Evolutionary conservation across 1,284 basidiomycete species (phyloP).

Genomic region (Naganishia sp.): DNA sequence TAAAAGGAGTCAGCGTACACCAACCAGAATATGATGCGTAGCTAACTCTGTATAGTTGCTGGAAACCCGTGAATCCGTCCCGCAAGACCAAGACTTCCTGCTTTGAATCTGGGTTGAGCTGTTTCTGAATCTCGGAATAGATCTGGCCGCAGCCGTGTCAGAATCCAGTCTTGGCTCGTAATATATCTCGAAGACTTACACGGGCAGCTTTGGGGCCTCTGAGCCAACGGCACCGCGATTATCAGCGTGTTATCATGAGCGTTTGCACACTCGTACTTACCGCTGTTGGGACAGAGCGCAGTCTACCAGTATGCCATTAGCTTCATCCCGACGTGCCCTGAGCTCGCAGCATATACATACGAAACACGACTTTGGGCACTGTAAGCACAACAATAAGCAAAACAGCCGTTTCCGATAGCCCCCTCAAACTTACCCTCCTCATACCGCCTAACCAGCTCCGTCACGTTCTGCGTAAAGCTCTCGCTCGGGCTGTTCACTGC

Average conservation of each 20-base stretch:
- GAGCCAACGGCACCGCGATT: background rate
- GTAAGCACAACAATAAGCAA: conserved; percentile 17
- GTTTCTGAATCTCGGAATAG: conserved; percentile 48
- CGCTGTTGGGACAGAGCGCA: conserved; percentile 52
- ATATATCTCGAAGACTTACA: conserved; percentile 36
- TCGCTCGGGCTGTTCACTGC: conserved; percentile 50
- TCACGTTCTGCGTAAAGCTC: conserved; percentile 43
- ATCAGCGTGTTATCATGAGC: background rate
- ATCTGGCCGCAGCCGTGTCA: conserved; percentile 38
- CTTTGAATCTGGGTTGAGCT: conserved; percentile 36
- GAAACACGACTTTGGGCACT: conserved; percentile 53
- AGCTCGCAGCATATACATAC: conserved; percentile 36
- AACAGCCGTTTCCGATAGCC: background rate
- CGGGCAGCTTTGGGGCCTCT: conserved; percentile 53
- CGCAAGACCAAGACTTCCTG: conserved; percentile 53
- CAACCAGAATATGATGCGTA: background rate
- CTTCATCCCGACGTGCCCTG: background rate
- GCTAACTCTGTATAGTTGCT: conserved; percentile 49
- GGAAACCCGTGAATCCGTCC: conserved; percentile 53
- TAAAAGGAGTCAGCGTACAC: background rate
- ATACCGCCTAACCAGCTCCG: conserved; percentile 45
- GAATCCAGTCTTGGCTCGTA: background rate
- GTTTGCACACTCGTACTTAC: conserved; percentile 33
- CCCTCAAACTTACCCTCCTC: conserved; percentile 39
- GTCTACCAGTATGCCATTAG: conserved; percentile 37